phyloP scores from a whole-genome alignment of 495 filamentous ascomycete species.

The Lasiosphaeria hispida region DNA sequence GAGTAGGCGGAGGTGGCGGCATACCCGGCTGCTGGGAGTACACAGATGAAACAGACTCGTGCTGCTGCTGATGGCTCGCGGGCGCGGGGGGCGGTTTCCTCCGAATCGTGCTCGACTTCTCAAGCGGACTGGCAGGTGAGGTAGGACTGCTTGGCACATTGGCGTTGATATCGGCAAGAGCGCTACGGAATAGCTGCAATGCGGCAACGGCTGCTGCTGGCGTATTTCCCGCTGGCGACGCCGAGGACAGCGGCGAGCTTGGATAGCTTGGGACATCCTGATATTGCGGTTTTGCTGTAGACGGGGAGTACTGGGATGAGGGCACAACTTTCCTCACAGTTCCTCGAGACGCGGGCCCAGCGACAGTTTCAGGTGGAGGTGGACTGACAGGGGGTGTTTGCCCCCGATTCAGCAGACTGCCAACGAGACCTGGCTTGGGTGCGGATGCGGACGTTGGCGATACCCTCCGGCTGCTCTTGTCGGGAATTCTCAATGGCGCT shows the following conservation, averaged over 20 bases:
- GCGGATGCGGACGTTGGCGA: conserved; percentile 18
- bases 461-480: conserved; percentile 41
- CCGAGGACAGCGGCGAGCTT: conserved; percentile 35
- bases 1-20: conserved; percentile 19
- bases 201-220: conserved; percentile 28
- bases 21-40: conserved; percentile 34
- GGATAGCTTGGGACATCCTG: conserved; percentile 30
- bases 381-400: conserved; percentile 38
- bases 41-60: conserved; percentile 37
- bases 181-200: conserved; percentile 25
- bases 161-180: conserved; percentile 8
- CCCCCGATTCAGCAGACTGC: conserved; percentile 20
- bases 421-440: conserved; percentile 17
- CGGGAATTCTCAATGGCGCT: conserved; percentile 44
- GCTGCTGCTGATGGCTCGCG: conserved; percentile 26
- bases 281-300: conserved; percentile 19
- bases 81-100: conserved; percentile 39
- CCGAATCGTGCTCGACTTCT: conserved; percentile 32
- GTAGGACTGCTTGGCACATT: conserved; percentile 6
- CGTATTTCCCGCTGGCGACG: conserved; percentile 15
- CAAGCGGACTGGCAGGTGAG: conserved; percentile 25
- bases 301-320: conserved; percentile 25
- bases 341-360: conserved; percentile 26
- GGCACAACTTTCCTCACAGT: conserved; percentile 24
- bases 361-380: conserved; percentile 27